These are phyloP conservation scores for Cutaneotrichosporon sp. DNA, from an alignment of 1,284 basidiomycete species.

Conservation along the genomic window DNA sequence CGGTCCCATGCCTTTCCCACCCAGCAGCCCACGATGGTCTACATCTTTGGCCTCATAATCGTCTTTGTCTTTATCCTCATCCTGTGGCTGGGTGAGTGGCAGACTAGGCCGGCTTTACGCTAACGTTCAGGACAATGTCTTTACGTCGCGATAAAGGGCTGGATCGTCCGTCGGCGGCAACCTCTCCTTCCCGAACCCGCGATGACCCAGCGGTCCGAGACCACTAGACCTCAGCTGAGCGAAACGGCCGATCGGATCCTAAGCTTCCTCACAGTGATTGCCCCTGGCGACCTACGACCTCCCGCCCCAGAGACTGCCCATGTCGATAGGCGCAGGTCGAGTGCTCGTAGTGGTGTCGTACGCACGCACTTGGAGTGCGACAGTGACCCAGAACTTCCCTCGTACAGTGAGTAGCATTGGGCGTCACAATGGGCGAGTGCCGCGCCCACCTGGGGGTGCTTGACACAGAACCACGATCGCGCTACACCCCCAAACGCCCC, in stretches of 20 bases:
- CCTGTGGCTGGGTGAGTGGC: not conserved
- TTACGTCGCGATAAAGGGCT: not conserved
- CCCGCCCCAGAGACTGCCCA: not conserved
- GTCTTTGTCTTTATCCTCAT: not conserved
- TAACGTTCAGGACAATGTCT: too few species aligned
- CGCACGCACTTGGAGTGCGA: not conserved
- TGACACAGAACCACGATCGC: too few species aligned
- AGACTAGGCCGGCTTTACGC: too few species aligned
- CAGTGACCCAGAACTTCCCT: not conserved
- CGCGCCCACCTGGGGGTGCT: too few species aligned
- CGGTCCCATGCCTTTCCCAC: not conserved
- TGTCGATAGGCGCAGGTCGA: not conserved
- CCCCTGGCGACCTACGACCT: not conserved
- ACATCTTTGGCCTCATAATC: conserved; percentile 1
- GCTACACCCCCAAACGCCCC: too few species aligned
- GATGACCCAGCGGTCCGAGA: not conserved
- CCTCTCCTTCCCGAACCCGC: not conserved
- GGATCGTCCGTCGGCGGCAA: not conserved
- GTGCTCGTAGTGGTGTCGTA: not conserved
- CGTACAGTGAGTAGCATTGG: conserved; percentile 1
- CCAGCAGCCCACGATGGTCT: not conserved
- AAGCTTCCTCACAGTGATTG: too few species aligned
- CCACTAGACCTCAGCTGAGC: not conserved
- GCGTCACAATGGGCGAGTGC: too few species aligned
- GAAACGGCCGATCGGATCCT: not conserved